Evolutionary conservation across 495 filamentous ascomycete species (phyloP).

Genomic region (Letharia columbiana): DNA sequence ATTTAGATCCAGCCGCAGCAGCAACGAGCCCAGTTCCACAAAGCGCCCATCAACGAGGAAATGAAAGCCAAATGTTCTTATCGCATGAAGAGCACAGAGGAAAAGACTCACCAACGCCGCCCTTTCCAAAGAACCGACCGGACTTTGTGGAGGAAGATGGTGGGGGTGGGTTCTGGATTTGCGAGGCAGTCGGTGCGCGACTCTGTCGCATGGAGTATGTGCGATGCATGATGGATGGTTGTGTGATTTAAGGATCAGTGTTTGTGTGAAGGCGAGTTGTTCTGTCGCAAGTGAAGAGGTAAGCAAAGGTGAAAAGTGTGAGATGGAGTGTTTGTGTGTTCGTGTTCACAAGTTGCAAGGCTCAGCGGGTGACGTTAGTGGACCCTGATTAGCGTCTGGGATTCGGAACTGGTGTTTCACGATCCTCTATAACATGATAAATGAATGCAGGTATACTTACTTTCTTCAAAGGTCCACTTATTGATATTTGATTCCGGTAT

Average conservation of each 20-base stretch:
- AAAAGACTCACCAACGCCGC: slow-evolving; percentile 64
- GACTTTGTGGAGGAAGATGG: slow-evolving; percentile 86
- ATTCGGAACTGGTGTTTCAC: background rate
- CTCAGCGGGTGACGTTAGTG: background rate
- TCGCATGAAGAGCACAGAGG: too few relatives aligned
- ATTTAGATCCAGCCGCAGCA: background rate
- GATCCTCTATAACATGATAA: background rate
- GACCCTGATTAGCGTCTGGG: background rate
- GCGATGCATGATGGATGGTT: slow-evolving; percentile 66
- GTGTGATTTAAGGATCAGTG: slow-evolving; percentile 1
- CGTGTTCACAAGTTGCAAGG: background rate
- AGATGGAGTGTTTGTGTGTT: slow-evolving; percentile 14
- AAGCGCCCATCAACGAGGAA: background rate
- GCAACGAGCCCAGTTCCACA: background rate
- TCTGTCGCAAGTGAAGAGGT: slow-evolving; percentile 7
- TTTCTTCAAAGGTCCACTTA: background rate
- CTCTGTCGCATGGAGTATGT: slow-evolving; percentile 98
- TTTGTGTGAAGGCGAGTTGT: background rate
- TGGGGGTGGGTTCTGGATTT: slow-evolving; percentile 86
- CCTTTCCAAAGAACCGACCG: slow-evolving; percentile 75
- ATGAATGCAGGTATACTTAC: background rate
- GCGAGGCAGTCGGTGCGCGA: slow-evolving; percentile 84
- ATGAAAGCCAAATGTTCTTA: background rate
- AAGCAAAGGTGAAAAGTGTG: slow-evolving; percentile 1
- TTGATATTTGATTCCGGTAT: too few relatives aligned